Percentiles rank a stretch among this genome's conserved stretches.
Evolutionary conservation across 176 grass and related monocot species (phyloP).

Genomic region (Oryza punctata): DNA sequence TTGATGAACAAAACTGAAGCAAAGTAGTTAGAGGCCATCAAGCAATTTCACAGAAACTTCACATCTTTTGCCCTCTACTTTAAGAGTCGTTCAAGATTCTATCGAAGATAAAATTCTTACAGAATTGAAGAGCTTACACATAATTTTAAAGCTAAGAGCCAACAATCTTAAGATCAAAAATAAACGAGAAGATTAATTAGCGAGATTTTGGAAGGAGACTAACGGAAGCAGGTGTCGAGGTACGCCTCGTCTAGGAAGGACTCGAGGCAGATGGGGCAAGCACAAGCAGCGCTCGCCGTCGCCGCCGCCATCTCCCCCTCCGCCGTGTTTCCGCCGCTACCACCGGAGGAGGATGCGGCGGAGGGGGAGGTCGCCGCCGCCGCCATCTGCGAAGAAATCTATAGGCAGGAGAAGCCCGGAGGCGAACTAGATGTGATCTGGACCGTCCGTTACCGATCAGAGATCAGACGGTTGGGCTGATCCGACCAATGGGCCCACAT

Average conservation of each 20-base stretch:
- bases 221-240: slow-evolving; percentile 67
- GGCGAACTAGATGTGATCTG: not conserved
- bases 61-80: not conserved
- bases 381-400: slow-evolving; percentile 6
- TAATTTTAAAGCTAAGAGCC: not conserved
- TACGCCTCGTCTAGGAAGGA: slow-evolving; percentile 61
- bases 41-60: not conserved
- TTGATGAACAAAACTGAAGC: not conserved
- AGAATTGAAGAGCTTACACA: not conserved
- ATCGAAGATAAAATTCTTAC: not conserved
- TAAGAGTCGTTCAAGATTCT: not conserved
- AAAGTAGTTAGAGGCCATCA: not conserved
- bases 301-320: not conserved
- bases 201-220: slow-evolving; percentile 20
- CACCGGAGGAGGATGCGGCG: slow-evolving; percentile 22
- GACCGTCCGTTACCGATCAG: not conserved
- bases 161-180: not conserved
- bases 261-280: slow-evolving; percentile 66
- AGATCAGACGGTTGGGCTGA: not conserved
- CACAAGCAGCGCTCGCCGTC: not conserved
- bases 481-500: not conserved
- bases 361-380: not conserved
- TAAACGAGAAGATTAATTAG: not conserved
- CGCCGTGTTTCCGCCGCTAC: not conserved
- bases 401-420: not conserved